Conservation (phyloP, 495 filamentous ascomycete species). For the Penicillium lagena region DNA sequence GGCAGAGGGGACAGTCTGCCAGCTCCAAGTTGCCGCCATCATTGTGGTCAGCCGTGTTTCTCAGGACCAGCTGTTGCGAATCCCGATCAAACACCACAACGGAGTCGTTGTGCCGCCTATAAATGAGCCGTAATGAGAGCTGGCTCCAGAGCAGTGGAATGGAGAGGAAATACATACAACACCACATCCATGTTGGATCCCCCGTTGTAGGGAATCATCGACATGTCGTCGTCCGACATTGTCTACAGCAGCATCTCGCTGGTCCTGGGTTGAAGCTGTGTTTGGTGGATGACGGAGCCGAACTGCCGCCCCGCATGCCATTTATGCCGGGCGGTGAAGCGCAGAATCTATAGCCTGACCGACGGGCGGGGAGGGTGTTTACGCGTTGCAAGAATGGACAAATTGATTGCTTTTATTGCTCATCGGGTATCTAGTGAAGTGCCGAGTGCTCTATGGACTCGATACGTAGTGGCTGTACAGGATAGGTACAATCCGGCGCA, state of each 20-base stretch:
- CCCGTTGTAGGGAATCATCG: slow-evolving; percentile 39
- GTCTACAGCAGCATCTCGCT: not conserved
- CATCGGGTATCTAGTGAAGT: not conserved
- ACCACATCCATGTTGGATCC: slow-evolving; percentile 42
- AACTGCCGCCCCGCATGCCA: not conserved
- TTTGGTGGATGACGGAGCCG: not conserved
- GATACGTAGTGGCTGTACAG: not conserved
- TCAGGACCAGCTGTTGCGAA: slow-evolving; percentile 77
- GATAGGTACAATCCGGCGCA: not conserved
- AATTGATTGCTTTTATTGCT: too few species aligned
- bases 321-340: too few species aligned
- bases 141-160: not conserved
- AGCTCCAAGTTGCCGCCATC: slow-evolving; percentile 39
- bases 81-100: slow-evolving; percentile 85
- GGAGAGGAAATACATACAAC: slow-evolving; percentile 27
- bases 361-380: too few species aligned
- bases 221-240: slow-evolving; percentile 38
- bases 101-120: slow-evolving; percentile 82
- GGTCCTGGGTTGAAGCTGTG: slow-evolving; percentile 1
- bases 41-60: slow-evolving; percentile 45
- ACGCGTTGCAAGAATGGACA: too few species aligned
- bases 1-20: slow-evolving; percentile 80
- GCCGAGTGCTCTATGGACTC: not conserved
- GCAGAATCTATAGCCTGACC: too few species aligned
- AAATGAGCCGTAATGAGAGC: slow-evolving; percentile 1